Evolutionary conservation across 31 red algal species (phyloP).

Genomic region (Porphyra umbilicalis): DNA sequence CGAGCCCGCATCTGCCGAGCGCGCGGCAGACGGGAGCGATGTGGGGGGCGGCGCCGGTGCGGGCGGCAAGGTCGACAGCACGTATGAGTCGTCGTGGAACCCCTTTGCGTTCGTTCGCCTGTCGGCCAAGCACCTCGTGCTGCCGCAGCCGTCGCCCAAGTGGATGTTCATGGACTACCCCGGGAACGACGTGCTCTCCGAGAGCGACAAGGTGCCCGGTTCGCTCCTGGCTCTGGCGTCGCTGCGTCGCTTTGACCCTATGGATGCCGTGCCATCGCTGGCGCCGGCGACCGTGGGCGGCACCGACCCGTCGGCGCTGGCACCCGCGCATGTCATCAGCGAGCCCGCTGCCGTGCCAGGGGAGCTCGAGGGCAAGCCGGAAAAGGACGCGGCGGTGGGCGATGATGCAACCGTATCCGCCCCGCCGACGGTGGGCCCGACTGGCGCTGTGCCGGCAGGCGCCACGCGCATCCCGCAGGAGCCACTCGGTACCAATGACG

Average conservation of each 20-base stretch:
- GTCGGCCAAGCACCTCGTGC: conserved; percentile 71
- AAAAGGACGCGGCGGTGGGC: neutral
- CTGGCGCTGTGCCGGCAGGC: neutral
- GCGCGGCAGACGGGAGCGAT: neutral
- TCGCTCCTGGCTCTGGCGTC: conserved; percentile 48
- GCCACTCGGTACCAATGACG: neutral
- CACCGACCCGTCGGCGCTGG: neutral
- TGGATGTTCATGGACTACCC: conserved; percentile 97
- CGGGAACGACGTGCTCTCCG: conserved; percentile 47
- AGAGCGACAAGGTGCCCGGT: conserved; percentile 63
- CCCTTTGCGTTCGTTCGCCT: conserved; percentile 63
- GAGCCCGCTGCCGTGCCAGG: neutral
- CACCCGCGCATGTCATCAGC: neutral
- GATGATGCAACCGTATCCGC: neutral
- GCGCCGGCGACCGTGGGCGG: neutral
- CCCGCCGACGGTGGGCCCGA: neutral
- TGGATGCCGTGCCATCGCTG: conserved; percentile 5
- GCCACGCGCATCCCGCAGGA: neutral
- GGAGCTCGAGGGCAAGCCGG: neutral
- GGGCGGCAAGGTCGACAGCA: neutral
- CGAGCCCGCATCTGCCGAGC: neutral
- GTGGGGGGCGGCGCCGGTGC: neutral
- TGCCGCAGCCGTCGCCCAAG: conserved; percentile 49
- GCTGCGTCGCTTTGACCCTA: conserved; percentile 56
- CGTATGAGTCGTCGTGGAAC: conserved; percentile 16